Conservation (phyloP, 176 grass and related monocot genomes). For the Luzula sylvatica region DNA sequence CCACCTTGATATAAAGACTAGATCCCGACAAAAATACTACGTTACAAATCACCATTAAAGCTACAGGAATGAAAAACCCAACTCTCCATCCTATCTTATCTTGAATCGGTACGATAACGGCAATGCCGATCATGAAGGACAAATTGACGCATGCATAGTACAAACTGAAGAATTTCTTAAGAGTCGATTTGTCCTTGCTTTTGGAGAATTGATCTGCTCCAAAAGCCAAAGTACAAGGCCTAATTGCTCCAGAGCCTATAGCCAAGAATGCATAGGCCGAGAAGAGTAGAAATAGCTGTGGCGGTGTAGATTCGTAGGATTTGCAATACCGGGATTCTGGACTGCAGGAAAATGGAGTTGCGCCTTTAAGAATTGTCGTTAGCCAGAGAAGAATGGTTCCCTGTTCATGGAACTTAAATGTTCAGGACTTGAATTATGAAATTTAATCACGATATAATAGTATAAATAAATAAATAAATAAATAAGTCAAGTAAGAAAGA, state of each 20-base stretch:
- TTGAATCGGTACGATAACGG: conserved; percentile 57
- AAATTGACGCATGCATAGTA: conserved; percentile 56
- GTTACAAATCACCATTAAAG: conserved; percentile 40
- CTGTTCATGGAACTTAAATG: too few relatives aligned
- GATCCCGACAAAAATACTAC: conserved; percentile 38
- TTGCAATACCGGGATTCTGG: too few relatives aligned
- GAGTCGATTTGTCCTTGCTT: conserved; percentile 22
- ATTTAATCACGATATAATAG: not conserved
- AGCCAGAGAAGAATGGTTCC: conserved; percentile 31
- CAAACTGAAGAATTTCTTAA: conserved; percentile 89
- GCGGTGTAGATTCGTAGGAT: not conserved
- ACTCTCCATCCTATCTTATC: conserved; percentile 41
- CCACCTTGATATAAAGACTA: conserved; percentile 34
- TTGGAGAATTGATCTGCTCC: conserved; percentile 65
- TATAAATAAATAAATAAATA: not conserved
- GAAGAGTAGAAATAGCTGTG: conserved; percentile 43
- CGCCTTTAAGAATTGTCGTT: conserved; percentile 38
- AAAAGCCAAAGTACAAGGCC: conserved; percentile 59
- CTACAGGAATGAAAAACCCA: conserved; percentile 47
- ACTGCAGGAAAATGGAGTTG: conserved; percentile 3
- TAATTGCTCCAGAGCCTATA: conserved; percentile 39
- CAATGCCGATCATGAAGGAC: conserved; percentile 23
- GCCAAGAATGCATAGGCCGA: conserved; percentile 43
- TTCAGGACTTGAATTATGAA: not conserved
- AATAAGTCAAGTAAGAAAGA: not conserved